Percentiles rank a stretch among this genome's conserved stretches.
These are phyloP conservation scores for Claviceps arundinis DNA, from an alignment of 2,329 filamentous ascomycete genomes.

Conservation along the genomic window DNA sequence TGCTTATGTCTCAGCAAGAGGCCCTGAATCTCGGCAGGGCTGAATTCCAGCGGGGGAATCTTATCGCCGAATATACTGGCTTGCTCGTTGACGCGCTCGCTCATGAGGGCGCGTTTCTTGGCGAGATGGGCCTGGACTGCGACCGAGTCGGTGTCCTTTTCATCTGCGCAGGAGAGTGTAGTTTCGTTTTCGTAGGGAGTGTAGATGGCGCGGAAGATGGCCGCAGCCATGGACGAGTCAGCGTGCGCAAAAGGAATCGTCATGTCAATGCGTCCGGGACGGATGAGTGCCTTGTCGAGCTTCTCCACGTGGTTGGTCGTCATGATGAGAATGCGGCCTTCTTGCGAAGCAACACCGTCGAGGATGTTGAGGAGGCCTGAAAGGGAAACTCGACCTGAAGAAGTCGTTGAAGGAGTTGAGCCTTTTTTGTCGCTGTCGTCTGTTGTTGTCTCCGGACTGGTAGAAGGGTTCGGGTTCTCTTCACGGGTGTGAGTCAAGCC, in stretches of 20 bases:
- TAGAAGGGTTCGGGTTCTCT: constrained; percentile 6
- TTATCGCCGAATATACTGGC: constrained; percentile 33
- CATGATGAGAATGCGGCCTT: constrained; percentile 51
- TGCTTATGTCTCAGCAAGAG: constrained; percentile 44
- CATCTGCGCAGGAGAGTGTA: constrained; percentile 7
- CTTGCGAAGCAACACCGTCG: constrained; percentile 55
- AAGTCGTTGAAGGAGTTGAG: constrained; percentile 2
- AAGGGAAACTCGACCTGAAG: constrained; percentile 42
- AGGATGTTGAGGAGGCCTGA: constrained; percentile 71
- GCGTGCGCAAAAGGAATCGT: constrained; percentile 42
- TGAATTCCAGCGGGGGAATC: constrained; percentile 43
- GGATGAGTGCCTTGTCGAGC: constrained; percentile 48
- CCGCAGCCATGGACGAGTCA: constrained; percentile 35
- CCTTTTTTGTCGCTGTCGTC: constrained; percentile 2
- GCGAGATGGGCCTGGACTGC: constrained; percentile 14
- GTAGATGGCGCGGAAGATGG: constrained; percentile 47
- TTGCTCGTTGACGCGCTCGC: constrained; percentile 29
- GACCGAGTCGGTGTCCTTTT: constrained; percentile 16
- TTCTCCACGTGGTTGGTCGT: constrained; percentile 52
- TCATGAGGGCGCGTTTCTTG: constrained; percentile 20
- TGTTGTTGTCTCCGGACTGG: constrained; percentile 3
- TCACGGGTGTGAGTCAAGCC: constrained; percentile 51
- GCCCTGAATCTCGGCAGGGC: constrained; percentile 48
- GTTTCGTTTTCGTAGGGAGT: constrained; percentile 31
- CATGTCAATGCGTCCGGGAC: constrained; percentile 49